phyloP scores from a whole-genome alignment of 805 yeast genomes.

The Saccharomycopsis amapae region DNA sequence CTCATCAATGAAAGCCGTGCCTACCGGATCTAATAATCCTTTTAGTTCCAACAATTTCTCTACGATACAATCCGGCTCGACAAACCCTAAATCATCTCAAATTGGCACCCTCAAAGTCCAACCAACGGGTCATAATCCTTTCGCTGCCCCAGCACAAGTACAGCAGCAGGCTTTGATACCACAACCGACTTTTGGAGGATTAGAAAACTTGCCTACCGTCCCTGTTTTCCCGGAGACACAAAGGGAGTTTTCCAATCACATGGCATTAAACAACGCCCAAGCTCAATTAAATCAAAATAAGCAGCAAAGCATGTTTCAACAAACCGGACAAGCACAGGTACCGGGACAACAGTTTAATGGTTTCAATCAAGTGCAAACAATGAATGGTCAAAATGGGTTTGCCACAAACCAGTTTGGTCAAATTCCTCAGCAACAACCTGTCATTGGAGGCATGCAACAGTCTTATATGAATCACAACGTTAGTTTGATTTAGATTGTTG shows the following conservation, averaged over 20 bases:
- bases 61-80: no score
- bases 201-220: conserved; percentile 56
- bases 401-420: conserved; percentile 22
- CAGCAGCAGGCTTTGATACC: conserved; percentile 28
- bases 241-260: conserved; percentile 26
- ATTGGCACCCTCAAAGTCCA: conserved; percentile 33
- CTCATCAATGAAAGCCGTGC: conserved; percentile 20
- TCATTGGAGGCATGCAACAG: no score
- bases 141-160: conserved; percentile 37
- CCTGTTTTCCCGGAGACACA: conserved; percentile 67
- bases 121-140: conserved; percentile 57
- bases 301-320: conserved; percentile 20
- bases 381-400: conserved; percentile 30
- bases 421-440: conserved; percentile 22
- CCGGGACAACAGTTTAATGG: conserved; percentile 26
- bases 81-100: no score
- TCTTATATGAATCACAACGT: no score
- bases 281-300: conserved; percentile 16
- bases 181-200: conserved; percentile 68
- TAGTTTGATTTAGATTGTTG: no score
- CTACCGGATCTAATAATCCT: conserved; percentile 34
- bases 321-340: conserved; percentile 31
- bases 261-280: conserved; percentile 12
- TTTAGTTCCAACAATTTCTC: conserved; percentile 25
- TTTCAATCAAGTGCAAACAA: no score